phyloP scores from a whole-genome alignment of 2,329 filamentous ascomycete species.

The Colletotrichum endophyticum region DNA sequence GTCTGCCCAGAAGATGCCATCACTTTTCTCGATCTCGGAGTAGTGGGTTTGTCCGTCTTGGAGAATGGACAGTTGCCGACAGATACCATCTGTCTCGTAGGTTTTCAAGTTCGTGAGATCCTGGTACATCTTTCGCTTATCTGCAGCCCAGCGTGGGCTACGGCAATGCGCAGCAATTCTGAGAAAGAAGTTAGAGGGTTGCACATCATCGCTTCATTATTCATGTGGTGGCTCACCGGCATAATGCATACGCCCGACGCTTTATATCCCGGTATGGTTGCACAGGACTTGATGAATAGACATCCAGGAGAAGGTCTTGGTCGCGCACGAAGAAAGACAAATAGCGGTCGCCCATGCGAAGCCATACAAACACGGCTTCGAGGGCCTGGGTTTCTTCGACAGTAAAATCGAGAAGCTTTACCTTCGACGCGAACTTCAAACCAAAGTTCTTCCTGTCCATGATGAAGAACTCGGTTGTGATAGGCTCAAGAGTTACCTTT shows the following conservation, averaged over 20 bases:
- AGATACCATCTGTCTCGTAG: not conserved
- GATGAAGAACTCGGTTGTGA: not conserved
- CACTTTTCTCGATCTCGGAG: not conserved
- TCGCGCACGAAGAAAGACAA: not conserved
- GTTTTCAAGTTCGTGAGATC: not conserved
- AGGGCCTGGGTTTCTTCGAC: not conserved
- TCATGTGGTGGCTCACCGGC: not conserved
- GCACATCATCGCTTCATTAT: not conserved
- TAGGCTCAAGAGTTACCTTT: not conserved
- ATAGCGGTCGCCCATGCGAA: not conserved
- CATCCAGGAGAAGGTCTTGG: not conserved
- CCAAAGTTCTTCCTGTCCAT: not conserved
- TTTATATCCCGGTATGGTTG: not conserved
- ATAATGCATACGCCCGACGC: not conserved
- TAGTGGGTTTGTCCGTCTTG: not conserved
- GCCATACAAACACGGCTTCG: not conserved
- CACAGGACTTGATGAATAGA: not conserved
- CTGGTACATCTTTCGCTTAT: not conserved
- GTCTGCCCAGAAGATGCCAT: not conserved
- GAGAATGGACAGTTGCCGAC: not conserved
- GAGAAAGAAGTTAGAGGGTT: not conserved
- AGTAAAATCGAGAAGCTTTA: not conserved
- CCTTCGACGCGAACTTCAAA: not conserved
- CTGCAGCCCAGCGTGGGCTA: not conserved
- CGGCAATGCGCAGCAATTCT: not conserved